Evolutionary conservation across 140 eudicot genomes (phyloP), one percentile per base, ranked within the genome.

Genomic region (Oenanthe javanica): DNA sequence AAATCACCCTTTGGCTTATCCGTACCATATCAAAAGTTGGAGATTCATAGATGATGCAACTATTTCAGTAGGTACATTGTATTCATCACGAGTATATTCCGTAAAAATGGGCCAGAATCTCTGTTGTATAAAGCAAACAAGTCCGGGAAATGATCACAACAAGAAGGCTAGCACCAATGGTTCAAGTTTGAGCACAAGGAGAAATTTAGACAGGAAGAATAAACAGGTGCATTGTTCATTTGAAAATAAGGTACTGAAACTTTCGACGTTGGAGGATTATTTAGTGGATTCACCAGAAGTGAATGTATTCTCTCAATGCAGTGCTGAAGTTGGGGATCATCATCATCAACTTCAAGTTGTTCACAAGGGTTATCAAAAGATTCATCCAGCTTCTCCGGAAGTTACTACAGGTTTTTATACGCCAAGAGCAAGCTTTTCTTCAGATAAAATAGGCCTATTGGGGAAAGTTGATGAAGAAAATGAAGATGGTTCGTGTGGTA

Each of bases 371-470:
- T 38, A 63, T 63, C 63, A 79, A 61, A 25, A 79, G 18, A 55
- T 61, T 64, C n/a, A 19, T 48, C 55, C 79, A 54, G 69, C 69
- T 59, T 87, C 85, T 0, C 88, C 88, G 0, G 88, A 82, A 27
- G 79, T 74, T 1, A 76, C 12, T 36, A 59, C 48, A 2, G 79
- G 75, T 23, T 85, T 82, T 50, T 80, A 59, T 73, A 85, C 88
- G 3, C 87, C 90, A 43, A 78, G 83, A 75, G 66, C 67, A 21
- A 87, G 90, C 70, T 87, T 85, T 38, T 85, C 83, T 0, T 47
- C 79, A 0, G 86, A 77, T 15, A 80, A 79, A 36, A 0, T 49
- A 5, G 80, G 81, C 3, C 63, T 78, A 13, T 14, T 82, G 40
- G 81, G 48, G 57, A 85, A 67, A 38, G 73, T 81, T 77, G 87